Base-by-base conservation (phyloP, 2,329 filamentous ascomycete genomes). In the Sporothrix euskadiensis region DNA sequence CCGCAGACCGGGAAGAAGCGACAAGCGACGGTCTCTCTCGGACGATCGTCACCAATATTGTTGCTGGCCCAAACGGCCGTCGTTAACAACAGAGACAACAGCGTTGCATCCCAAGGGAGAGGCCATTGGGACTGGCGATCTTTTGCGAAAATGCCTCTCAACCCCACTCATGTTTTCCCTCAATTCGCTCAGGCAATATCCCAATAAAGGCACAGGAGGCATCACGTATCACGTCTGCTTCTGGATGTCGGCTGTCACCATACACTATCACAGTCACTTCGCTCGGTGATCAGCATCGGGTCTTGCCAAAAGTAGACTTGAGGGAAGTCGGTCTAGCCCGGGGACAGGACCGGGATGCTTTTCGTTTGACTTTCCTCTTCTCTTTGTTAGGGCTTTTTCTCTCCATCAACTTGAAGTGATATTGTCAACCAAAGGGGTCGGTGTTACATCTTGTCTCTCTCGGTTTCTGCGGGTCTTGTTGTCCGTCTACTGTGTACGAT, bases 111-210 rank as follows among this genome's bases (percentile, higher is more conserved):
- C 44, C 44, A 49, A n/a, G 44, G 63, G 30, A 10, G 44, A 66
- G n/a, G 63, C 7, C 10, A 49, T 30, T 65, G 35, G 10, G 10
- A 5, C 8, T 14, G 63, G 16, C 26, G 41, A n/a, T 49, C 63
- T 22, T 9, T 9, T 44, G 12, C 41, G 22, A 66, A 68, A 68
- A 68, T 68, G 63, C 63, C 63, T 68, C 61, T 47, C 30, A n/a
- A 6, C 44, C 44, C 65, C 65, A 52, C 26, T 49, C 7, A 12
- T 22, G n/a, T 9, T 47, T 22, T 22, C 39, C n/a, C 39, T 65
- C 59, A 44, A 35, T 10, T 26, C 61, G 16, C 8, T 19, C 12
- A n/a, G 14, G 9, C 41, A 49, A 49, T 49, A 49, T 16, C 14
- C 44, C 44, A 49, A 14, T 19, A 49, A 19, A 26, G 26, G 26